Evolutionary conservation across 768 basidiomycete genomes (phyloP), one percentile per base, ranked within the genome.

Genomic region (Gyrodon lividus): DNA sequence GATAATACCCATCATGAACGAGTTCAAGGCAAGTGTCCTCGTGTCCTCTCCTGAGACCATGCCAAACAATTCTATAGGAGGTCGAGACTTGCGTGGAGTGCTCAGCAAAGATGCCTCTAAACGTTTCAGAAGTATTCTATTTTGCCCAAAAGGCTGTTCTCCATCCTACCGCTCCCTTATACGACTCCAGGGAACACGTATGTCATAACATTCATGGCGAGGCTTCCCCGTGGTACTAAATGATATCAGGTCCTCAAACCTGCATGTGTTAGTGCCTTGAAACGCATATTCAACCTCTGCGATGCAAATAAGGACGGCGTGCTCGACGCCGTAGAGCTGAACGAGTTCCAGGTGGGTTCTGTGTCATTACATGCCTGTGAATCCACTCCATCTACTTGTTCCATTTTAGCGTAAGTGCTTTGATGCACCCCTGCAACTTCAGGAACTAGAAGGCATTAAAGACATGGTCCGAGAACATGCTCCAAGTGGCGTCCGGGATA

Each of bases 21-120:
- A 98, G 70, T 99, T 96, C 84, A 99, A 99, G 82, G 94, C 86
- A 63, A 49, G 72, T 61, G 22, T 28, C 14, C 23, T 26, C 22
- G 45, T 41, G 37, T 34, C 47, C 31, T 52, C 39, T 47, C 47
- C n/a, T 17, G 10, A 16, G 37, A 35, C 42, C 40, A 6, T 34
- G 33, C 26, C 23, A 33, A 14, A 70, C 49, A 34, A 30, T 39
- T 48, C 51, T 19, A 5, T 58, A 98, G 96, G 95, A 98, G 81
- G 95, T 98, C 48, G 95, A 98, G 67, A 98, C 96, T 37, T 98
- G 95, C 62, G 90, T 98, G 26, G 96, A 98, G 72, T 92, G 91
- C 64, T 96, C 93, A n/a, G 94, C 94, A 4, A 87, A 89, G 67
- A 72, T 88, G 46, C 87, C 91, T 23, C 69, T 95, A 55, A 98